Evolutionary conservation across 768 basidiomycete genomes (phyloP).

Genomic region (Collybiopsis luxurians): DNA sequence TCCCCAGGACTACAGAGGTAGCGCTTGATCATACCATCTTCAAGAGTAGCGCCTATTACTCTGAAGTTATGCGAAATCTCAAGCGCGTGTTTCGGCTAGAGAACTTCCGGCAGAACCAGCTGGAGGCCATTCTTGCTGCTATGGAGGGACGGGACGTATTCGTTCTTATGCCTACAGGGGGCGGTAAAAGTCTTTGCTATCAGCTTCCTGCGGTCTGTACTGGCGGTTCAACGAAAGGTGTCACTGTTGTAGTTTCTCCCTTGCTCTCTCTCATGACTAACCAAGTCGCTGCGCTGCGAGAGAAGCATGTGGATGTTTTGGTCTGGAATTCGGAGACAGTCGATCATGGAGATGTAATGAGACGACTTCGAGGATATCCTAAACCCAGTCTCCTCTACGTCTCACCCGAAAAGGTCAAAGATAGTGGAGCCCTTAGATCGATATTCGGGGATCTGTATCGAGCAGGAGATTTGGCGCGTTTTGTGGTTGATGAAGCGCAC

Average conservation of each 20-base stretch:
- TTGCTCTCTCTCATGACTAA: conserved; percentile 87
- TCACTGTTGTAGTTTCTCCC: conserved; percentile 90
- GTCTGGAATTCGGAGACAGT: conserved; percentile 60
- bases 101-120: conserved; percentile 78
- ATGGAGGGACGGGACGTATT: conserved; percentile 85
- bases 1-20: neutral
- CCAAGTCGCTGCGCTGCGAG: conserved; percentile 69
- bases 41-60: conserved; percentile 28
- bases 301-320: conserved; percentile 67
- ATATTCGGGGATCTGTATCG: conserved; percentile 60
- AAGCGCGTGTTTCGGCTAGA: conserved; percentile 59
- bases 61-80: conserved; percentile 55
- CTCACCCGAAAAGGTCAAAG: conserved; percentile 86
- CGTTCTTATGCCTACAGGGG: conserved; percentile 95
- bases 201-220: conserved; percentile 87
- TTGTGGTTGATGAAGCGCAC: conserved; percentile 97
- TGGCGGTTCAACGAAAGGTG: conserved; percentile 67
- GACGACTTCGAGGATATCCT: conserved; percentile 40
- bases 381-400: conserved; percentile 78
- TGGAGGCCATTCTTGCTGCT: conserved; percentile 80
- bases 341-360: conserved; percentile 37
- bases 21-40: conserved; percentile 12
- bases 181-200: conserved; percentile 86
- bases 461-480: conserved; percentile 66
- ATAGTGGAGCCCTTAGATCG: conserved; percentile 51